Evolutionary conservation across 768 basidiomycete genomes (phyloP), one percentile per base, ranked within the genome.

Genomic region (Trametes cinnabarina): DNA sequence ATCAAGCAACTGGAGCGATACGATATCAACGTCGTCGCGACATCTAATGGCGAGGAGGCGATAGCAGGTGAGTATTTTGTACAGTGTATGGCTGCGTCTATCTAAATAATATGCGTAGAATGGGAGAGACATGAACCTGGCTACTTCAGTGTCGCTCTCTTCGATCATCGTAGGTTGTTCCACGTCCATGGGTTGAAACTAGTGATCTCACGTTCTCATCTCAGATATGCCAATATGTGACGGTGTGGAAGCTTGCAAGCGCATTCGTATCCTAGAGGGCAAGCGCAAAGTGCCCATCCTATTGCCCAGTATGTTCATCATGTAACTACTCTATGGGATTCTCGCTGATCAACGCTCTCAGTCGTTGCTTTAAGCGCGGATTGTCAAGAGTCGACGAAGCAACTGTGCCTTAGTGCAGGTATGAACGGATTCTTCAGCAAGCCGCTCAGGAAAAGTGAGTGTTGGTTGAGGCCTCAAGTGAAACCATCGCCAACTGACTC

Each of bases 401-500:
- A 84, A 66, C 76, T 88, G 10, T 90, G 88, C 63, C 70, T 89
- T n/a, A 88, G 85, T 61, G 85, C 86, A 3, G 88, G 88, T 10
- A 90, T 90, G 88, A 87, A 88, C 64, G 76, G 78, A 3, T 90
- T 89, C 69, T 80, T 88, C 62, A 87, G 82, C 66, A 90, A 90
- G 71, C 88, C 88, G 12, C 71, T 89, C 39, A 82, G 77, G 64
- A 85, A 82, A 66, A 73, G 85, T 84, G 58, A 59, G 73, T 52
- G 26, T 50, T 58, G 3, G 17, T 4, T 6, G 35, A 4, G 17
- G 9, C 15, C 40, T 23, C 15, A 15, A 5, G 14, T 22, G 44
- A 12, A 14, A 39, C 26, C 39, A 32, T 22, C 26, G 17, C n/a
- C n/a, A n/a, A 39, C 51, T 39, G 37, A 55, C 23, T 2, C 8